Conservation (phyloP, 495 filamentous ascomycete species). For the Xylaria scruposa region DNA sequence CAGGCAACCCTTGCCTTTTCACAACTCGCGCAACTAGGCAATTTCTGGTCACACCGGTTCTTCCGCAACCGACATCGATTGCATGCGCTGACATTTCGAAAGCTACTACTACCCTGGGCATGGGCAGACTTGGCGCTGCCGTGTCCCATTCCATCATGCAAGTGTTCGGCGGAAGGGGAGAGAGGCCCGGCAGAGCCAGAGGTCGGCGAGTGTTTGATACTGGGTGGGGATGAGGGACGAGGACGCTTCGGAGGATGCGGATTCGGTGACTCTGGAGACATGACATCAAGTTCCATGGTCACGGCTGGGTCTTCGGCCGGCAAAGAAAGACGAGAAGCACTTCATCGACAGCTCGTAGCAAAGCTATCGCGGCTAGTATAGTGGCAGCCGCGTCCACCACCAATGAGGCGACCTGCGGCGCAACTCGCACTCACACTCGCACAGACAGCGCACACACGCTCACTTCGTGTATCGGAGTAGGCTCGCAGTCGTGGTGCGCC, state of each 20-base stretch:
- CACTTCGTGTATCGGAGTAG: slow-evolving; percentile 9
- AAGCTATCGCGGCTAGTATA: neutral
- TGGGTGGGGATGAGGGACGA: slow-evolving; percentile 56
- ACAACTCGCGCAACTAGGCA: slow-evolving; percentile 88
- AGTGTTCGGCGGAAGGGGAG: slow-evolving; percentile 47
- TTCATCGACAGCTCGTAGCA: slow-evolving; percentile 7
- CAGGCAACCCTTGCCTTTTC: slow-evolving; percentile 89
- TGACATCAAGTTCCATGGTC: slow-evolving; percentile 39
- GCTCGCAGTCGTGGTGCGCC: slow-evolving; percentile 14
- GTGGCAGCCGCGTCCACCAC: neutral
- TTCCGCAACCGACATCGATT: slow-evolving; percentile 92
- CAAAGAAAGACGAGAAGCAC: neutral
- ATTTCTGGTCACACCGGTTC: slow-evolving; percentile 90
- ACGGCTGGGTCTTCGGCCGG: neutral
- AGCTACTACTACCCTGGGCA: slow-evolving; percentile 57
- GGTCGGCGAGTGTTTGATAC: slow-evolving; percentile 48
- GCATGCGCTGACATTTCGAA: slow-evolving; percentile 94
- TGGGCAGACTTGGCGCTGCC: slow-evolving; percentile 44
- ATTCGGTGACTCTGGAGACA: slow-evolving; percentile 52
- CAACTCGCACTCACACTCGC: neutral
- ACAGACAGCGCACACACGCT: slow-evolving; percentile 5
- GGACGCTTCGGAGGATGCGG: slow-evolving; percentile 56
- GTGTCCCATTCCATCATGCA: slow-evolving; percentile 38
- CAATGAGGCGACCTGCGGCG: neutral
- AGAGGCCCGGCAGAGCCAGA: slow-evolving; percentile 38